Percentiles rank a stretch among this genome's conserved stretches.
Evolutionary conservation across 257 asterid genomes (phyloP).

Genomic region (Solanum clarkiae): DNA sequence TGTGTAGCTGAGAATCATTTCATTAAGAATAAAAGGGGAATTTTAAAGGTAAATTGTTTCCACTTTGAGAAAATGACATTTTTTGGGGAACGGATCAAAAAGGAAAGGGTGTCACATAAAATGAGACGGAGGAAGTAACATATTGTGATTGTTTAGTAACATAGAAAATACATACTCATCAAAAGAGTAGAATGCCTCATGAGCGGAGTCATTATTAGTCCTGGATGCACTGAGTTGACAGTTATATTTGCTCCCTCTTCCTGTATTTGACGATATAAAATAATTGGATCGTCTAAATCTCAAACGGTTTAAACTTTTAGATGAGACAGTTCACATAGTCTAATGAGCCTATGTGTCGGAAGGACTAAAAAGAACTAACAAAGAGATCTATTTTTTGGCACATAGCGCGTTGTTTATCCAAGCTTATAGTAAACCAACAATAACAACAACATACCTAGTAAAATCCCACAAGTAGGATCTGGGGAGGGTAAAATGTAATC

Average conservation of each 20-base stretch:
- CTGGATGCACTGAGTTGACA: slow-evolving; percentile 86
- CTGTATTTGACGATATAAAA: slow-evolving; percentile 21
- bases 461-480: no score
- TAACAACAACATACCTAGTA: no score
- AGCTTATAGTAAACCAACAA: neutral
- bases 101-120: no score
- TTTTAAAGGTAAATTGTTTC: no score
- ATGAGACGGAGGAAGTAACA: no score
- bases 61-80: no score
- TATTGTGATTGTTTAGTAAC: neutral
- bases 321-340: neutral
- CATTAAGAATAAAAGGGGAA: no score
- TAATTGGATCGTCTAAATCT: neutral
- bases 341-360: neutral
- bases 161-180: slow-evolving; percentile 31
- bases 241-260: slow-evolving; percentile 77
- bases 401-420: neutral
- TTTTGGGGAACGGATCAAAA: no score
- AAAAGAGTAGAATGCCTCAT: slow-evolving; percentile 42
- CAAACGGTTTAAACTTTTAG: neutral
- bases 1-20: no score
- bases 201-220: slow-evolving; percentile 74
- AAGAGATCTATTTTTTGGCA: neutral
- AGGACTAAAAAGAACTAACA: neutral
- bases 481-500: no score